These are phyloP conservation scores for Rhizopogon roseolus DNA, from an alignment of 768 basidiomycete species.

Conservation along the genomic window DNA sequence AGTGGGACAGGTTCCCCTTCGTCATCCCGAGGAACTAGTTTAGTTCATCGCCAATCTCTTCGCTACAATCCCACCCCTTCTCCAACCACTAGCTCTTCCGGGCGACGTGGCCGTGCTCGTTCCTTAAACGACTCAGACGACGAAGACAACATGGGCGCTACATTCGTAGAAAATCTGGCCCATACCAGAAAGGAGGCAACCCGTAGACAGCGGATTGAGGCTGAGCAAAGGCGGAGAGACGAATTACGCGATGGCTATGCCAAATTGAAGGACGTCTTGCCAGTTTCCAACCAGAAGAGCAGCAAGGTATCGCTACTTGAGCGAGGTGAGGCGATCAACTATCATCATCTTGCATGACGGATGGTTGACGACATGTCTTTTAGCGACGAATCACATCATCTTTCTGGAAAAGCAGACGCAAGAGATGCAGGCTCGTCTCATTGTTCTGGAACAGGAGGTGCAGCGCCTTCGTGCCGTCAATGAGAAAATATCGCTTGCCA, in stretches of 20 bases:
- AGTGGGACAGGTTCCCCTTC: conserved; percentile 71
- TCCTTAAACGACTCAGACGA: conserved; percentile 76
- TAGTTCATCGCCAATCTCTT: conserved; percentile 65
- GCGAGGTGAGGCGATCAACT: conserved; percentile 52
- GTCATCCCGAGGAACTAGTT: conserved; percentile 68
- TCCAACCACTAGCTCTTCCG: conserved; percentile 66
- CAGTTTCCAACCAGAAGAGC: conserved; percentile 84
- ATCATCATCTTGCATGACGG: conserved; percentile 5
- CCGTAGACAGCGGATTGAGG: conserved; percentile 78
- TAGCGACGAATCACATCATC: conserved; percentile 78
- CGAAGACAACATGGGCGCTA: conserved; percentile 60
- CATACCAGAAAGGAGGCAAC: conserved; percentile 82
- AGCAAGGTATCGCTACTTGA: conserved; percentile 88
- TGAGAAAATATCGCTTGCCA: conserved; percentile 76
- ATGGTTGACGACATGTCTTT: conserved; percentile 3
- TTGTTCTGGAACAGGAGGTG: conserved; percentile 64
- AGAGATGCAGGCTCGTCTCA: conserved; percentile 65
- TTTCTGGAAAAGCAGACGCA: conserved; percentile 69
- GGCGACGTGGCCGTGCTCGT: conserved; percentile 58
- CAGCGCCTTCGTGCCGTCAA: conserved; percentile 67
- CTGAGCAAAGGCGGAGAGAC: conserved; percentile 85
- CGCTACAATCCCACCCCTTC: conserved; percentile 84
- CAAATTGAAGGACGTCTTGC: conserved; percentile 81
- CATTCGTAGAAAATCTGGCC: conserved; percentile 67
- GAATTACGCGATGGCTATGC: conserved; percentile 89